These are phyloP conservation scores for Nothophaeocryptopus gaeumannii DNA, from an alignment of 2,329 filamentous ascomycete species.

Conservation along the genomic window DNA sequence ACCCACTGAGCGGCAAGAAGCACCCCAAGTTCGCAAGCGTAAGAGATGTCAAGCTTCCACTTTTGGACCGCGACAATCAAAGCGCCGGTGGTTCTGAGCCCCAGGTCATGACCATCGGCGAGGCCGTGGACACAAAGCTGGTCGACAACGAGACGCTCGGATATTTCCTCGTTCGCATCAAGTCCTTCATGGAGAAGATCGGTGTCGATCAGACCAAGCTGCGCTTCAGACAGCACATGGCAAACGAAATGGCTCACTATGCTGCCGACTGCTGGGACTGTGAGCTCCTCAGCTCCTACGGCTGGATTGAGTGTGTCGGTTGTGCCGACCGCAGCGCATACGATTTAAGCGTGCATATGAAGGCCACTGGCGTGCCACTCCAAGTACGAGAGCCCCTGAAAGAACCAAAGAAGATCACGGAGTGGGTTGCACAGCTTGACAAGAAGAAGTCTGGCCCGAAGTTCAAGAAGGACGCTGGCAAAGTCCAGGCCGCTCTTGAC, in stretches of 20 bases:
- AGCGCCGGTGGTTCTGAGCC: slow-evolving; percentile 78
- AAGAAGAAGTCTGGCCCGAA: slow-evolving; percentile 94
- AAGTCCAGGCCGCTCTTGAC: slow-evolving; percentile 75
- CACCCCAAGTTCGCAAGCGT: slow-evolving; percentile 85
- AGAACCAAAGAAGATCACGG: slow-evolving; percentile 75
- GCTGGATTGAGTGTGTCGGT: slow-evolving; percentile 98
- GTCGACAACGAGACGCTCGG: slow-evolving; percentile 98
- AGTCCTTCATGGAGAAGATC: slow-evolving; percentile 83
- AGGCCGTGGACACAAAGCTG: slow-evolving; percentile 76
- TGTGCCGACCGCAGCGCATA: slow-evolving; percentile 95
- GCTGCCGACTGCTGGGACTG: slow-evolving; percentile 98
- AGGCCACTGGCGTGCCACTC: slow-evolving; percentile 84
- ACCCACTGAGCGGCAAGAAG: slow-evolving; percentile 91
- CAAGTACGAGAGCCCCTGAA: slow-evolving; percentile 79
- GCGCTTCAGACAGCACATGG: slow-evolving; percentile 96
- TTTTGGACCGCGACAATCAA: slow-evolving; percentile 83
- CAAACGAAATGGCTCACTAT: slow-evolving; percentile 87
- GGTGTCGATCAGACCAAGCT: slow-evolving; percentile 85
- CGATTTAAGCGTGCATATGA: slow-evolving; percentile 86
- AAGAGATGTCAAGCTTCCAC: slow-evolving; percentile 74
- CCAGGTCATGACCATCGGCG: slow-evolving; percentile 71
- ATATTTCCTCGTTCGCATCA: slow-evolving; percentile 93
- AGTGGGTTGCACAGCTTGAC: slow-evolving; percentile 83
- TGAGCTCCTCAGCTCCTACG: slow-evolving; percentile 84
- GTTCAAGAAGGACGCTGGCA: slow-evolving; percentile 92